Percentiles rank a stretch among this genome's conserved stretches.
Evolutionary conservation across 805 yeast species (phyloP).

Genomic region (Barnettozyma sp.): DNA sequence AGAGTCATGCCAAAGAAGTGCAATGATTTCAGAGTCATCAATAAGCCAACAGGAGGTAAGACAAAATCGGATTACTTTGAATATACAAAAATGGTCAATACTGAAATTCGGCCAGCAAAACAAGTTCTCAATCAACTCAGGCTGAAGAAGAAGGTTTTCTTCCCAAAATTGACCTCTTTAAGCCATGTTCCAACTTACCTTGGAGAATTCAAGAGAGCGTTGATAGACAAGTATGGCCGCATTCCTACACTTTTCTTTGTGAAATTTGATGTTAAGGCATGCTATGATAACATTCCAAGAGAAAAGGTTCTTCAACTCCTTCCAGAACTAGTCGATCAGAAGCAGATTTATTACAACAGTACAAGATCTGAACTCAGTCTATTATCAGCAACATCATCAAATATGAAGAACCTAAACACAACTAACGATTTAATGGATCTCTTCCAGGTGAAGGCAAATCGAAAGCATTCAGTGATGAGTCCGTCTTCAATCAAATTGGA

Average conservation of each 20-base stretch:
- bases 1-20: constrained; percentile 53
- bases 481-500: constrained; percentile 4
- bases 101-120: constrained; percentile 39
- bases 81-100: constrained; percentile 30
- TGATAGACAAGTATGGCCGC: constrained; percentile 16
- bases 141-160: constrained; percentile 18
- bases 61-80: constrained; percentile 28
- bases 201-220: constrained; percentile 29
- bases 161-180: constrained; percentile 35
- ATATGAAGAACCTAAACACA: constrained; percentile 18
- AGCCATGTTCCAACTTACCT: constrained; percentile 39
- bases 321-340: constrained; percentile 25
- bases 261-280: constrained; percentile 70
- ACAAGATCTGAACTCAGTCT: constrained; percentile 15
- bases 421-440: not conserved
- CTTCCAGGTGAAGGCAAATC: not conserved
- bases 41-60: constrained; percentile 42
- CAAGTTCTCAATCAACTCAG: constrained; percentile 31
- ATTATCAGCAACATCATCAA: constrained; percentile 26
- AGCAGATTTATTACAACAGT: constrained; percentile 10
- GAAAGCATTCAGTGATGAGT: not conserved
- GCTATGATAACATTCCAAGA: constrained; percentile 69
- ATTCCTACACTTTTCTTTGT: constrained; percentile 41
- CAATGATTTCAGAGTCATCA: constrained; percentile 51
- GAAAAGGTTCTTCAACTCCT: constrained; percentile 32